Conservation (phyloP, 163 green algal genomes). For the Prototheca stagnorum region DNA sequence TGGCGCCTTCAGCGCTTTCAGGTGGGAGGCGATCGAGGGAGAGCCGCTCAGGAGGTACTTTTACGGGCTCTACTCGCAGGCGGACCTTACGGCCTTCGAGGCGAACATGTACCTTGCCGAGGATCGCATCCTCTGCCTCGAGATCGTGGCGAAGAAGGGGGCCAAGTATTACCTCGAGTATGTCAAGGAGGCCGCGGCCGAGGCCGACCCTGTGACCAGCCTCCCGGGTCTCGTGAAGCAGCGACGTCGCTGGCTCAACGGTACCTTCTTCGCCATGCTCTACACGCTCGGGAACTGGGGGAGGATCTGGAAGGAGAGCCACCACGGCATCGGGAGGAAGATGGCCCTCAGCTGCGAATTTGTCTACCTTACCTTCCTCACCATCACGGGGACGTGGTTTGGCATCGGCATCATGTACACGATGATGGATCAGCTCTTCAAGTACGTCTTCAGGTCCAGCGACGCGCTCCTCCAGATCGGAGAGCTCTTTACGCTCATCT, state of each 20-base stretch:
- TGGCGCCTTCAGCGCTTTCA: slow-evolving; percentile 23
- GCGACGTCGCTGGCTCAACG: slow-evolving; percentile 25
- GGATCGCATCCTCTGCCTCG: slow-evolving; percentile 25
- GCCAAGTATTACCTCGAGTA: slow-evolving; percentile 23
- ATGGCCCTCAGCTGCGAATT: slow-evolving; percentile 20
- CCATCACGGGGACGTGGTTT: slow-evolving; percentile 16
- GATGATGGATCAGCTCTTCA: slow-evolving; percentile 17
- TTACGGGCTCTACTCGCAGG: slow-evolving; percentile 29
- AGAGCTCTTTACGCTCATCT: slow-evolving; percentile 11
- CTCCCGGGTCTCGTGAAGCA: slow-evolving; percentile 23
- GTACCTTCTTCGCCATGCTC: slow-evolving; percentile 26
- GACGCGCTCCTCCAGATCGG: slow-evolving; percentile 11
- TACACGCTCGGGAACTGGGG: slow-evolving; percentile 22
- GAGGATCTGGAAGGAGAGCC: slow-evolving; percentile 21
- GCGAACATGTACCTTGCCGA: slow-evolving; percentile 30
- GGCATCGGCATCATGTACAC: slow-evolving; percentile 23
- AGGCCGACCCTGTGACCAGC: slow-evolving; percentile 20
- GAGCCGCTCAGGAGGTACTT: slow-evolving; percentile 26
- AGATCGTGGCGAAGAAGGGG: slow-evolving; percentile 24
- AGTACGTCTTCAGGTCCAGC: slow-evolving; percentile 5
- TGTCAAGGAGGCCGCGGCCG: slow-evolving; percentile 24
- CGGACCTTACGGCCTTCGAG: slow-evolving; percentile 23
- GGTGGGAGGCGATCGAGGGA: slow-evolving; percentile 21
- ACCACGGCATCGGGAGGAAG: slow-evolving; percentile 19
- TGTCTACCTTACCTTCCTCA: slow-evolving; percentile 18